Conservation (phyloP, 176 grass and related monocot genomes). For the Hordeum marinum region DNA sequence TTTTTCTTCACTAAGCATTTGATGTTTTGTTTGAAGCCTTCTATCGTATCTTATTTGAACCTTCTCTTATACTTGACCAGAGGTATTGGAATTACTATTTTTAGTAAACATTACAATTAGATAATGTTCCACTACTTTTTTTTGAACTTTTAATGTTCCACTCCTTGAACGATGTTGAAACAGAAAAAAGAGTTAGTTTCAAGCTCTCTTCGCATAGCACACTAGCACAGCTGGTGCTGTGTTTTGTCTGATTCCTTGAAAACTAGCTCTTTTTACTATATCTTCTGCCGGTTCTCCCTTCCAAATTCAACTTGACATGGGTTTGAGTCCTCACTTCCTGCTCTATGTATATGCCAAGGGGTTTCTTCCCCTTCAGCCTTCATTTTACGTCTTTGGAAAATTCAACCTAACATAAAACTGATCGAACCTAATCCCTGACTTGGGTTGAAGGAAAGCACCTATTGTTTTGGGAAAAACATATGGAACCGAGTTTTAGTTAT, state of each 20-base stretch:
- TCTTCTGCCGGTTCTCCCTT: not conserved
- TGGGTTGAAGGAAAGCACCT: not conserved
- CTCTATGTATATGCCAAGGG: not conserved
- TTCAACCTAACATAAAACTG: not conserved
- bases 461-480: not conserved
- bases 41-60: not conserved
- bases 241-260: not conserved
- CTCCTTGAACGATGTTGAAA: not conserved
- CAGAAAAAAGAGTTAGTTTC: not conserved
- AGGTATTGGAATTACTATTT: not conserved
- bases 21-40: not conserved
- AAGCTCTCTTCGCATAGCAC: not conserved
- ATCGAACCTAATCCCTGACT: not conserved
- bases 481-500: not conserved
- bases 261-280: not conserved
- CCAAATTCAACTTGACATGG: not conserved
- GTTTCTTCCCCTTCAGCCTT: not conserved
- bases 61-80: not conserved
- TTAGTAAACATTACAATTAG: not conserved
- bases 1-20: constrained; percentile 2
- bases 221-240: not conserved
- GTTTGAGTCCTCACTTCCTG: not conserved
- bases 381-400: not conserved
- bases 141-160: not conserved
- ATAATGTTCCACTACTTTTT: not conserved